These are phyloP conservation scores for Cutaneotrichosporon sp. DNA, from an alignment of 1,284 basidiomycete genomes.

Conservation along the genomic window DNA sequence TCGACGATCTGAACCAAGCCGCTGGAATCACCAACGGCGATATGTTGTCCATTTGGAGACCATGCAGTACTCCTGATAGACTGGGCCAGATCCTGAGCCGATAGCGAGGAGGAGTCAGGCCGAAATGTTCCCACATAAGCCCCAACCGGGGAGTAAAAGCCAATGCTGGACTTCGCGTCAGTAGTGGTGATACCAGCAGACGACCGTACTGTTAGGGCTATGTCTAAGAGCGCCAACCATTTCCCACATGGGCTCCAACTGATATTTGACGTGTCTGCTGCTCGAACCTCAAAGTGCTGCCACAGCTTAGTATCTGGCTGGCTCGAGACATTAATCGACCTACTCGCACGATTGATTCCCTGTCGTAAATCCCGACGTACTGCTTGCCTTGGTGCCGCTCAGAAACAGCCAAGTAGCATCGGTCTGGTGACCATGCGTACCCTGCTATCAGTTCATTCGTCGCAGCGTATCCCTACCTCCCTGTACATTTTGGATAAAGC, in stretches of 20 bases:
- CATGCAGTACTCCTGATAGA: constrained; percentile 67
- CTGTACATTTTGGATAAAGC: constrained; percentile 25
- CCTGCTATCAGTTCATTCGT: constrained; percentile 52
- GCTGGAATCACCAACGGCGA: constrained; percentile 5
- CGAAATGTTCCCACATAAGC: constrained; percentile 63
- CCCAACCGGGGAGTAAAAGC: constrained; percentile 69
- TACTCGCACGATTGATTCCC: constrained; percentile 69
- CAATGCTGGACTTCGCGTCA: constrained; percentile 66
- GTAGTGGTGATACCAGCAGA: neutral
- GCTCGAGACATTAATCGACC: constrained; percentile 37
- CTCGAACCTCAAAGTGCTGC: constrained; percentile 76
- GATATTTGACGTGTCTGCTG: constrained; percentile 67
- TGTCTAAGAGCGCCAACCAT: constrained; percentile 76
- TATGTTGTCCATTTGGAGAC: constrained; percentile 57
- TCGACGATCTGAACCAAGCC: constrained; percentile 12
- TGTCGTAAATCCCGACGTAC: constrained; percentile 72
- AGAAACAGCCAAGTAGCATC: constrained; percentile 70
- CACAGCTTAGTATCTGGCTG: neutral
- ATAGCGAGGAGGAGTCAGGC: constrained; percentile 39
- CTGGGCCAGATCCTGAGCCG: constrained; percentile 10
- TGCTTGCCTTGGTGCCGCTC: constrained; percentile 83
- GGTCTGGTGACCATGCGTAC: constrained; percentile 71
- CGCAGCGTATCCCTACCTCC: too few relatives aligned
- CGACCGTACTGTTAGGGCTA: constrained; percentile 61
- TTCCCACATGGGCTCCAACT: constrained; percentile 75